Percentiles rank a stretch among this genome's conserved stretches.
Evolutionary conservation across 805 yeast species (phyloP).

Genomic region (Candida nitratophila): DNA sequence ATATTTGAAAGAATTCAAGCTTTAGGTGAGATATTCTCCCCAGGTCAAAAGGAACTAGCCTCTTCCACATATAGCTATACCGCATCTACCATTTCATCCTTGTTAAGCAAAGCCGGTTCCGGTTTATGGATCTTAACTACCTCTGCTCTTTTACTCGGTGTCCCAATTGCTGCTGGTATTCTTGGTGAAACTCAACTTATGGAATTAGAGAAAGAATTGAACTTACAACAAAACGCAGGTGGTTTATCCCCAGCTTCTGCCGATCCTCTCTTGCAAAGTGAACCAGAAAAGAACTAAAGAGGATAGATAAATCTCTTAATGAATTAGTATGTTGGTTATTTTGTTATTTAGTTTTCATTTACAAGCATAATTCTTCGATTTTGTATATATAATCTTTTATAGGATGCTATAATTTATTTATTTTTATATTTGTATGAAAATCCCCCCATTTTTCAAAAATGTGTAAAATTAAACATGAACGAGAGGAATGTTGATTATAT

Average conservation of each 20-base stretch:
- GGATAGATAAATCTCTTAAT: not conserved
- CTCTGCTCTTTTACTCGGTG: conserved; percentile 79
- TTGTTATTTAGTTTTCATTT: too few relatives aligned
- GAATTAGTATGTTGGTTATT: too few relatives aligned
- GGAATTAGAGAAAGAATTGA: conserved; percentile 90
- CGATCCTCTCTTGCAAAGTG: conserved; percentile 23
- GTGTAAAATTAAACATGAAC: too few relatives aligned
- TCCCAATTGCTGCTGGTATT: conserved; percentile 85
- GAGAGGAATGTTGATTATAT: too few relatives aligned
- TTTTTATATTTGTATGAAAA: too few relatives aligned
- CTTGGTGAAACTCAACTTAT: conserved; percentile 88
- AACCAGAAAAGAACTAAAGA: conserved; percentile 12
- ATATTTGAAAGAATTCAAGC: conserved; percentile 83
- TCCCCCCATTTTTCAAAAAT: not conserved
- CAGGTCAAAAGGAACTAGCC: conserved; percentile 63
- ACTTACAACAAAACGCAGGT: conserved; percentile 47
- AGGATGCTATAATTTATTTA: too few relatives aligned
- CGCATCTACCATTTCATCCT: conserved; percentile 24
- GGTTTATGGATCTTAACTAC: conserved; percentile 83
- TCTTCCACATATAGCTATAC: conserved; percentile 13
- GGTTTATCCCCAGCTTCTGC: conserved; percentile 58
- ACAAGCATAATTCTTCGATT: too few relatives aligned
- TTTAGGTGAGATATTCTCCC: conserved; percentile 85
- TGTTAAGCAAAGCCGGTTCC: conserved; percentile 55
- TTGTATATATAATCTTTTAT: conserved; percentile 5